Percentiles rank a stretch among this genome's conserved stretches.
These are phyloP conservation scores for Porcisia hertigi DNA, from an alignment of 208 protist genomes.

Conservation along the genomic window DNA sequence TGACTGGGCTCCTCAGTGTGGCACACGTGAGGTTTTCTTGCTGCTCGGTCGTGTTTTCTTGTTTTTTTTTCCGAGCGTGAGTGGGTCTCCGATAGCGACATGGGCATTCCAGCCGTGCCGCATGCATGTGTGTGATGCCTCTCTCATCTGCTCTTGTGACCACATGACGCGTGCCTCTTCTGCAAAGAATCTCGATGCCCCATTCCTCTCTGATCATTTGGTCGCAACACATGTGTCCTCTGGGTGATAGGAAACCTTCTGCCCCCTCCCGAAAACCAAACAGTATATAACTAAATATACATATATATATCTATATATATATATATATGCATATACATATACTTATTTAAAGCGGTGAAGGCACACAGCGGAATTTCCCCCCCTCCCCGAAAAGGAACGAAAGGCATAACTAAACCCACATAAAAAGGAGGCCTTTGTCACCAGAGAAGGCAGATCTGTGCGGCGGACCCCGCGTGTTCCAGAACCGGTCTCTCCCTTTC, in stretches of 20 bases:
- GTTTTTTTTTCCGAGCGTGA: background rate
- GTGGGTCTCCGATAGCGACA: no score
- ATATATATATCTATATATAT: background rate
- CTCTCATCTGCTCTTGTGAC: no score
- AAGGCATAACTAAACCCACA: background rate
- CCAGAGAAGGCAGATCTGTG: background rate
- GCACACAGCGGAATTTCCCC: background rate
- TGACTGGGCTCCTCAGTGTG: background rate
- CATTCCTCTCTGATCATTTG: background rate
- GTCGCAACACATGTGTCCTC: background rate
- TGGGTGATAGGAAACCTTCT: background rate
- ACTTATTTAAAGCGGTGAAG: background rate
- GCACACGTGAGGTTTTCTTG: background rate
- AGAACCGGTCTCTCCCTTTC: constrained; percentile 1
- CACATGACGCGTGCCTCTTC: no score
- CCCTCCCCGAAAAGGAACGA: background rate
- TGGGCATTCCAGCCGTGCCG: no score
- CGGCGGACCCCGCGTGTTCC: background rate
- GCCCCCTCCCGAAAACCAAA: background rate
- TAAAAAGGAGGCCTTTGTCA: background rate
- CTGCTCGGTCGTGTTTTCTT: background rate
- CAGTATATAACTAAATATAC: background rate
- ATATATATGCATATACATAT: background rate
- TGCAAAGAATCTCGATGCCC: no score
- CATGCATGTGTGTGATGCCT: no score